Evolutionary conservation across 768 basidiomycete species (phyloP).

Genomic region (Amanita rimosa): DNA sequence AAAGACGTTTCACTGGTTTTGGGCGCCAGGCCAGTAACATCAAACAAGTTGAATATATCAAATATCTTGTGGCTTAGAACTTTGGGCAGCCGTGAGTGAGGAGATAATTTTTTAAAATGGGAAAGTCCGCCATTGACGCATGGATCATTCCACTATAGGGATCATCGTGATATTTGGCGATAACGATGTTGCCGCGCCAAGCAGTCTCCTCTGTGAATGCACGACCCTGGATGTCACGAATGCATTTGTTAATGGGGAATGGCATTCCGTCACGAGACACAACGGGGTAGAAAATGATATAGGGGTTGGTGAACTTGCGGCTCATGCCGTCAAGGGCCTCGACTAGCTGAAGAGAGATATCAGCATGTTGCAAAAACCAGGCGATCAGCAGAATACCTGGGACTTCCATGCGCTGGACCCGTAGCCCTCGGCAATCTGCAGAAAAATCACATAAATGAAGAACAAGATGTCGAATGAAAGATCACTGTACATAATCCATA

Average conservation of each 20-base stretch:
- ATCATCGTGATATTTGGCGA: constrained; percentile 56
- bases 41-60: not conserved
- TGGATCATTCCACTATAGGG: constrained; percentile 53
- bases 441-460: constrained; percentile 7
- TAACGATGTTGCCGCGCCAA: constrained; percentile 73
- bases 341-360: constrained; percentile 34
- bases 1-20: not conserved
- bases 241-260: constrained; percentile 69
- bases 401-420: constrained; percentile 64
- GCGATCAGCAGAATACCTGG: constrained; percentile 31
- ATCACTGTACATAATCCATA: constrained; percentile 62
- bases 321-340: constrained; percentile 75
- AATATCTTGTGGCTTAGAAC: not conserved
- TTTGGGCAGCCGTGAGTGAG: constrained; percentile 45
- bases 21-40: not conserved
- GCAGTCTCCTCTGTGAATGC: constrained; percentile 49
- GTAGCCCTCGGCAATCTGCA: constrained; percentile 57
- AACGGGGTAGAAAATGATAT: constrained; percentile 71
- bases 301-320: constrained; percentile 66
- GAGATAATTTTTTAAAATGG: constrained; percentile 72
- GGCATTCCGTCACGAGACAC: constrained; percentile 72
- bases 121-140: constrained; percentile 77
- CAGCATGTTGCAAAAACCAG: not conserved
- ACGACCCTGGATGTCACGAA: constrained; percentile 63
- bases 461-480: constrained; percentile 3